phyloP scores from a whole-genome alignment of 345 rosid genomes.

The Litchi chinensis region DNA sequence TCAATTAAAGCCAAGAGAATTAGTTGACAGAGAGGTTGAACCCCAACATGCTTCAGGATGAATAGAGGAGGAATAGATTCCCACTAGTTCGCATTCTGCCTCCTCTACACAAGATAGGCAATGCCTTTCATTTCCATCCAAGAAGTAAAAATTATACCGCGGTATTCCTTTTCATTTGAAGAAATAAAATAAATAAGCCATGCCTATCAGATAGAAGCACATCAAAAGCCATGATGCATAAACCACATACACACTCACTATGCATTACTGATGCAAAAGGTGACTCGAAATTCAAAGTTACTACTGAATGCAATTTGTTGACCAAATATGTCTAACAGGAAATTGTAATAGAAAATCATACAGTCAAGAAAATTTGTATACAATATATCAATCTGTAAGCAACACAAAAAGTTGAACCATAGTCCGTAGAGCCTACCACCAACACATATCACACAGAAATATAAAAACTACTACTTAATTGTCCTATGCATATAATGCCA shows the following conservation, averaged over 20 bases:
- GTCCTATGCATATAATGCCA: not conserved
- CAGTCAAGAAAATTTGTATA: not conserved
- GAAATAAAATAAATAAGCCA: not conserved
- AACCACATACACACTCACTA: not conserved
- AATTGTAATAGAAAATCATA: not conserved
- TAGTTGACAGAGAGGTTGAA: not conserved
- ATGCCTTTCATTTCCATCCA: slow-evolving; percentile 11
- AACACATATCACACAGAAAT: not conserved
- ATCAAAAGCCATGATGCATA: slow-evolving; percentile 2
- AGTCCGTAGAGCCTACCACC: not conserved
- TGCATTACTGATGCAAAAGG: not conserved
- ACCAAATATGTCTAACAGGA: not conserved
- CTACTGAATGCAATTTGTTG: not conserved
- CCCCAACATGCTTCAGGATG: not conserved
- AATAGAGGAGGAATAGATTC: not conserved
- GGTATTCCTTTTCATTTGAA: not conserved
- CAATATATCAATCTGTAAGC: not conserved
- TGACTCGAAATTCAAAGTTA: not conserved
- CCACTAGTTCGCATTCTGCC: not conserved
- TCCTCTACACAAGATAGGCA: not conserved
- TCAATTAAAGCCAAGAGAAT: slow-evolving; percentile 5
- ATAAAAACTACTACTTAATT: not conserved
- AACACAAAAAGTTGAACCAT: not conserved
- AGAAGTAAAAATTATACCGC: not conserved
- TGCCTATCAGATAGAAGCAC: not conserved